These are phyloP conservation scores for Yamadazyma aaseri DNA, from an alignment of 1,139 yeast genomes.

Conservation along the genomic window DNA sequence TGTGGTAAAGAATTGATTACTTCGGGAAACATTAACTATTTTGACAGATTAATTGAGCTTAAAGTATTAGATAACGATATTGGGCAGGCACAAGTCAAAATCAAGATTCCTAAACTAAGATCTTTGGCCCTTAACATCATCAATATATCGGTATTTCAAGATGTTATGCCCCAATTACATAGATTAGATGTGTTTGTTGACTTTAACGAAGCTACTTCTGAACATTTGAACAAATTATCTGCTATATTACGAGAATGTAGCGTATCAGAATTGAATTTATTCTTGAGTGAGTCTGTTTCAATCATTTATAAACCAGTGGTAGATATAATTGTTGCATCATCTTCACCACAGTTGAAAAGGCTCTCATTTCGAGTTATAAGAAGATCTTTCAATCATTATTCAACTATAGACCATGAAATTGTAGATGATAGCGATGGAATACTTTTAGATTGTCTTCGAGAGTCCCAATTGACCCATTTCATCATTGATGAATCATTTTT, in stretches of 20 bases:
- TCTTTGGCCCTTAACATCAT: slow-evolving; percentile 20
- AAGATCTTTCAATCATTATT: slow-evolving; percentile 10
- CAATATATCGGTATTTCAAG: slow-evolving; percentile 14
- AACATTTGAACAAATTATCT: not conserved
- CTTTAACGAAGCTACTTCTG: slow-evolving; percentile 17
- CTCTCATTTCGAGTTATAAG: slow-evolving; percentile 17
- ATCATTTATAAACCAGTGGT: slow-evolving; percentile 18
- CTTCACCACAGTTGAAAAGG: slow-evolving; percentile 10
- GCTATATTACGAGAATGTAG: not conserved
- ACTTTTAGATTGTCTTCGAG: slow-evolving; percentile 7
- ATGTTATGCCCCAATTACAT: slow-evolving; percentile 12
- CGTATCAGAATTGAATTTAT: slow-evolving; percentile 20
- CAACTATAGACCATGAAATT: slow-evolving; percentile 3
- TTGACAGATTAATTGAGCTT: slow-evolving; percentile 20
- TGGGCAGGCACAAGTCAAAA: not conserved
- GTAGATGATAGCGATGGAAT: slow-evolving; percentile 11
- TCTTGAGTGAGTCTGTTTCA: slow-evolving; percentile 17
- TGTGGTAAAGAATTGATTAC: slow-evolving; percentile 22
- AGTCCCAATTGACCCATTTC: slow-evolving; percentile 8
- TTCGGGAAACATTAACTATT: slow-evolving; percentile 17
- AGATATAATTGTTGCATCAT: slow-evolving; percentile 14
- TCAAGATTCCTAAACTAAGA: slow-evolving; percentile 10
- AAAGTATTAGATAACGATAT: slow-evolving; percentile 21
- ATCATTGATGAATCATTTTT: slow-evolving; percentile 13
- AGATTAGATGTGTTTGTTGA: slow-evolving; percentile 29